phyloP scores from a whole-genome alignment of 129 eudicot genomes.

The Gnaphalium uliginosum region DNA sequence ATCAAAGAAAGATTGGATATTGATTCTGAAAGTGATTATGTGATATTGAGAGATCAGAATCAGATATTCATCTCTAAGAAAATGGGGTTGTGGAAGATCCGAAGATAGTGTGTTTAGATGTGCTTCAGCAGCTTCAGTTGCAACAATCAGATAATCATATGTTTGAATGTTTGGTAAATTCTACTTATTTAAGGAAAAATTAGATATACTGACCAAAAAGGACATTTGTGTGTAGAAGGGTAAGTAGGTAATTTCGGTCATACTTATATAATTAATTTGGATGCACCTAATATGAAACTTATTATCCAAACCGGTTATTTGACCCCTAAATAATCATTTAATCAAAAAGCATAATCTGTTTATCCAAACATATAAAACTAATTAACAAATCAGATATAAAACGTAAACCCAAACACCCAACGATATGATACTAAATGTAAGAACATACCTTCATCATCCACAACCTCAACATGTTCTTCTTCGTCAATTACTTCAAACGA shows the following conservation, averaged over 20 bases:
- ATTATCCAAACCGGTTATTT: neutral
- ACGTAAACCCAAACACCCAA: neutral
- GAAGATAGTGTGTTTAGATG: no score
- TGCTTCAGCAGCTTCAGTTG: no score
- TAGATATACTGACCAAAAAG: neutral
- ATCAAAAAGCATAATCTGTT: neutral
- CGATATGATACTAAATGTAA: neutral
- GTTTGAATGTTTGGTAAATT: neutral
- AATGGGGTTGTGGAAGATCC: no score
- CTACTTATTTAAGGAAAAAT: neutral
- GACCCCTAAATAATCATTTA: neutral
- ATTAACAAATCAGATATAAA: neutral
- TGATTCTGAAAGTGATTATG: neutral
- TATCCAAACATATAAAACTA: neutral
- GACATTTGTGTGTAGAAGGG: neutral
- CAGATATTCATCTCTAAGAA: no score
- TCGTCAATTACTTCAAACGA: conserved; percentile 56
- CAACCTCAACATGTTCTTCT: conserved; percentile 65
- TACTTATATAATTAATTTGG: neutral
- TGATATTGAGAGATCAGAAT: neutral
- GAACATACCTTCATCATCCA: conserved; percentile 71
- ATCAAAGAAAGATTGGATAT: neutral
- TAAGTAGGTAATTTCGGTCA: neutral
- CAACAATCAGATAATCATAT: neutral
- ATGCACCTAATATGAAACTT: neutral